These are phyloP conservation scores for Wickerhamiella galacta DNA, from an alignment of 805 yeast species.

Conservation along the genomic window DNA sequence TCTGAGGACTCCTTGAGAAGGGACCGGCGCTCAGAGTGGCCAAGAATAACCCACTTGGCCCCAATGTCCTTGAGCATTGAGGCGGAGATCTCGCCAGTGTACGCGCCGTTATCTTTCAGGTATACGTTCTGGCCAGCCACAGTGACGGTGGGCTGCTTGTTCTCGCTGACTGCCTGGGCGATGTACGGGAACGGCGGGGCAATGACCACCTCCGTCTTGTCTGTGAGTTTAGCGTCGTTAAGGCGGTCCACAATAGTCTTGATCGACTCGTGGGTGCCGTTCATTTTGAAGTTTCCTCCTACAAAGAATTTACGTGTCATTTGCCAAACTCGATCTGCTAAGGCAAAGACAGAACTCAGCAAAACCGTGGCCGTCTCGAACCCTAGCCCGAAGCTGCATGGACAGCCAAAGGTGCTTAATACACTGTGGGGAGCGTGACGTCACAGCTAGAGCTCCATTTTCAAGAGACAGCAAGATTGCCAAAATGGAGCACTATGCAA, in stretches of 20 bases:
- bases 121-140: constrained; percentile 88
- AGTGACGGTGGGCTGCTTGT: constrained; percentile 48
- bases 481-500: too few species aligned
- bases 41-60: constrained; percentile 86
- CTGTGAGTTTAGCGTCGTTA: constrained; percentile 60
- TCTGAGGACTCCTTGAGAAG: constrained; percentile 81
- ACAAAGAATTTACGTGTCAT: constrained; percentile 86
- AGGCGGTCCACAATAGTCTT: constrained; percentile 67
- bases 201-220: constrained; percentile 79
- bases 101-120: constrained; percentile 84
- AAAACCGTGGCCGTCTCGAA: too few species aligned
- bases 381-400: too few species aligned
- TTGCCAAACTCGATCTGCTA: too few species aligned
- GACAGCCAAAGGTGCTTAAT: too few species aligned
- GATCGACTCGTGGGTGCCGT: constrained; percentile 82
- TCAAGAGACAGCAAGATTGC: too few species aligned
- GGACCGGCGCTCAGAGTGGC: constrained; percentile 98
- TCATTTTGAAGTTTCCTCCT: constrained; percentile 99
- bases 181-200: constrained; percentile 94
- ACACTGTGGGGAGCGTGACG: too few species aligned
- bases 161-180: constrained; percentile 53
- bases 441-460: too few species aligned
- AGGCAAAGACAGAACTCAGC: too few species aligned
- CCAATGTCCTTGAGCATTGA: constrained; percentile 79
- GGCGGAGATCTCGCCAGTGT: constrained; percentile 92